Evolutionary conservation across 768 basidiomycete genomes (phyloP), one percentile per base, ranked within the genome.

Genomic region (Brasilioporus rufonigricans): DNA sequence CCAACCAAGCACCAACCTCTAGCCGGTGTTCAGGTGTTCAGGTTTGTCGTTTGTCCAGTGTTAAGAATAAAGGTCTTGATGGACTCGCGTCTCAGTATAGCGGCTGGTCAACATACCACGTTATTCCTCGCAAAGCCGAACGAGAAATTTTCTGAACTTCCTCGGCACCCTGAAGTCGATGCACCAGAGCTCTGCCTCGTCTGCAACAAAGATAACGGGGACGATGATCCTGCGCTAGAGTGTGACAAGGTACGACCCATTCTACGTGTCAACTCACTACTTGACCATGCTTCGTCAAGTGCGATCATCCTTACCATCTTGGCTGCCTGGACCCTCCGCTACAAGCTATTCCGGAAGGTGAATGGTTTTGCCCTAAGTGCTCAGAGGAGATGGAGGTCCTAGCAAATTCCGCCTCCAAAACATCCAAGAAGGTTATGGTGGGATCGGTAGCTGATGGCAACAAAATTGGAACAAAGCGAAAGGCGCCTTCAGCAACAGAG

Each of bases 281-380:
- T 49, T 58, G 40, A 61, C 52, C 23, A 41, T 44, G 23, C 31
- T 33, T 50, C 27, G 14, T 11, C 52, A 54, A 96, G 90, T 98
- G 95, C 66, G 95, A 98, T 66, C 77, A 80, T 40, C 91, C 93
- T 1, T 96, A 88, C 69, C 95, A 98, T 69, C 76, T 90, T 14
- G 77, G 77, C 13, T 98, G 95, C 69, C 81, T 95, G 43, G 73
- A 76, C 40, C 93, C 93, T 18, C 91, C 93, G 2, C 72, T 98
- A 44, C 68, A 74, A 16, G 82, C 78, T 5, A 76, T 95, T 18
- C 95, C 95, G 0, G 87, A 89, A 32, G 95, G 91, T 35, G 90
- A 94, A 73, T 94, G 93, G 93, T 93, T 93, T 77, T 96, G 93
- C 64, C 84, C 87, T 0, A 76, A 82, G 52, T 96, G 93, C 65